Percentiles rank a stretch among this genome's conserved stretches.
Evolutionary conservation across 345 rosid species (phyloP).

Genomic region (Rhizophora mangle): DNA sequence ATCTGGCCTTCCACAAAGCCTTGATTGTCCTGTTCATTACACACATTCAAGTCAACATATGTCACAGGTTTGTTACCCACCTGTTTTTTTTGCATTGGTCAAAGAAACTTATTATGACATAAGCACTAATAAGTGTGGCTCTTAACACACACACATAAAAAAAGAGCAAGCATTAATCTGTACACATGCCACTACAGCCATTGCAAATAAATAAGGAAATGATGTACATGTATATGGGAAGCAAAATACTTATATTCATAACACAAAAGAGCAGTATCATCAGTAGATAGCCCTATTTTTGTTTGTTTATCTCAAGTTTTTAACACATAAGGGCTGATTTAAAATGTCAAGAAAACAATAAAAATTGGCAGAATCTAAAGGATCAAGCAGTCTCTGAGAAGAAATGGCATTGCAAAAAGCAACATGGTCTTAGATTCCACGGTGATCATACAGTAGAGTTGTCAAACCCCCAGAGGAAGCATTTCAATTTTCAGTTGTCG

Average conservation of each 20-base stretch:
- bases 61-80: background rate
- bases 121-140: no score
- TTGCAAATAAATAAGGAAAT: no score
- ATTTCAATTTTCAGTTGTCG: background rate
- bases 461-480: constrained; percentile 8
- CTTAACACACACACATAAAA: no score
- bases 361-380: background rate
- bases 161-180: no score
- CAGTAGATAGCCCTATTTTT: background rate
- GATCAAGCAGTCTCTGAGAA: background rate
- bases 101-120: background rate
- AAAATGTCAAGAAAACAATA: background rate
- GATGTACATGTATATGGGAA: no score
- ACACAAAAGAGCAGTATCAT: background rate
- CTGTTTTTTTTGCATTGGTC: background rate
- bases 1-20: constrained; percentile 95
- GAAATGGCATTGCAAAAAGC: background rate
- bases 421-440: background rate
- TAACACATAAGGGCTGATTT: background rate
- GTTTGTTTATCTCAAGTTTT: background rate
- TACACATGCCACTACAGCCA: no score
- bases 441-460: background rate
- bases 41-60: constrained; percentile 2
- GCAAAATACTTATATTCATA: no score
- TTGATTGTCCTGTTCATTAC: constrained; percentile 67